These are phyloP conservation scores for Kwoniella sp. DNA, from an alignment of 768 basidiomycete species.

Conservation along the genomic window DNA sequence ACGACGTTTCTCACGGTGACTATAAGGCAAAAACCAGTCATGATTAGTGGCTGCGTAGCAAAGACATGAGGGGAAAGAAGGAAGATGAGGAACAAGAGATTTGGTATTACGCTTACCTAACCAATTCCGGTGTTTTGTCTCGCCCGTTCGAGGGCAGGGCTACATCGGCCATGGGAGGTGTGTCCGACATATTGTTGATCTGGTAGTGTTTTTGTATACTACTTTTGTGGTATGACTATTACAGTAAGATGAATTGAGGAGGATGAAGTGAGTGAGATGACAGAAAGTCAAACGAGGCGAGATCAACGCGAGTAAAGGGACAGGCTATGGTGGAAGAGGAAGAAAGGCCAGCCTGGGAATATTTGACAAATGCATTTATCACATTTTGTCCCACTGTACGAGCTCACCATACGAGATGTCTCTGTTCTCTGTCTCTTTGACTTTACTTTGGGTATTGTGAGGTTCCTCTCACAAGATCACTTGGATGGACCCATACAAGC, in stretches of 20 bases:
- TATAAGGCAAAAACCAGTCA: background rate
- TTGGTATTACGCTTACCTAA: slow-evolving; percentile 34
- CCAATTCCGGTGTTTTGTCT: slow-evolving; percentile 45
- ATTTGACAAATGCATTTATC: slow-evolving; percentile 10
- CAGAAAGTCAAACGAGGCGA: slow-evolving; percentile 4
- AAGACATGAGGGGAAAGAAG: background rate
- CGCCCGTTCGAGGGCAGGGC: slow-evolving; percentile 20
- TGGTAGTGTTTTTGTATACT: background rate
- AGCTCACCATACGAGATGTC: background rate
- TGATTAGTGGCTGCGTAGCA: too few relatives aligned
- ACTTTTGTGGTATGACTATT: too few relatives aligned
- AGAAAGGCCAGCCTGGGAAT: too few relatives aligned
- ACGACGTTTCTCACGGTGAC: slow-evolving; percentile 62
- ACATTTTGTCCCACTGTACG: slow-evolving; percentile 5
- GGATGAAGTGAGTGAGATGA: background rate
- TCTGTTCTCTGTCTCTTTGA: too few relatives aligned
- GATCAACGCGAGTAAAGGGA: background rate
- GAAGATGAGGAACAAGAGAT: background rate
- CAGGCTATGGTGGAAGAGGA: slow-evolving; percentile 1
- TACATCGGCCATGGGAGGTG: slow-evolving; percentile 25
- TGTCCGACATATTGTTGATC: slow-evolving; percentile 37
- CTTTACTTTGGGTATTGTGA: background rate
- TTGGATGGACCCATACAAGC: too few relatives aligned
- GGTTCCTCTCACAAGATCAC: background rate
- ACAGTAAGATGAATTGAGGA: too few relatives aligned